These are phyloP conservation scores for Pseudogymnoascus sp. DNA, from an alignment of 2,329 filamentous ascomycete genomes.

Conservation along the genomic window DNA sequence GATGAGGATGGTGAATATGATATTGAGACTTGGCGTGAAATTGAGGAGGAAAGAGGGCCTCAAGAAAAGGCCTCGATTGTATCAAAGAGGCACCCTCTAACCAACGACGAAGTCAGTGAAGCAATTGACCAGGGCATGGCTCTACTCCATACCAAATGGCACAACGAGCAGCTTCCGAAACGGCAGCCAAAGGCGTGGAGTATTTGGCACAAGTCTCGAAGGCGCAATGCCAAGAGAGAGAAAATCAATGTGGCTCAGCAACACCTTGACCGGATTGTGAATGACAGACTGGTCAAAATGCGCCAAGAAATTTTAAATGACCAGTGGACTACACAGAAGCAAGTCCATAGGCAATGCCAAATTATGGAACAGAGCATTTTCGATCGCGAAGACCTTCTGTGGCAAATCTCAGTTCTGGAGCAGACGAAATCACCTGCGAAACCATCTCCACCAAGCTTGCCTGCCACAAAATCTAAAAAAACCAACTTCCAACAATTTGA, in stretches of 20 bases:
- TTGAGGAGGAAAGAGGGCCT: conserved; percentile 41
- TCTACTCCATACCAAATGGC: conserved; percentile 47
- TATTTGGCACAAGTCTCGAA: conserved; percentile 52
- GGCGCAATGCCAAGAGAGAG: conserved; percentile 28
- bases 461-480: conserved; percentile 3
- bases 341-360: conserved; percentile 47
- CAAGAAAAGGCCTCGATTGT: conserved; percentile 28
- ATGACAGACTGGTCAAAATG: conserved; percentile 45
- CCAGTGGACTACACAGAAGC: conserved; percentile 42
- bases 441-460: conserved; percentile 1
- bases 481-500: background rate
- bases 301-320: conserved; percentile 42
- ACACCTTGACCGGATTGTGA: conserved; percentile 34
- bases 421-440: conserved; percentile 35
- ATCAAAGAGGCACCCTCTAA: conserved; percentile 28
- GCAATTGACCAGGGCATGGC: conserved; percentile 47
- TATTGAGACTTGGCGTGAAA: conserved; percentile 51
- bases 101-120: conserved; percentile 37
- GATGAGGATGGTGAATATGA: conserved; percentile 45
- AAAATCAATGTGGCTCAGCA: conserved; percentile 38
- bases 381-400: conserved; percentile 45
- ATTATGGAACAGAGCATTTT: conserved; percentile 58
- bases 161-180: conserved; percentile 45
- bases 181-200: conserved; percentile 47
- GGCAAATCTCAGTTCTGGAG: conserved; percentile 40